Evolutionary conservation across 2,329 filamentous ascomycete species (phyloP).

Genomic region (Claviceps purpurea): DNA sequence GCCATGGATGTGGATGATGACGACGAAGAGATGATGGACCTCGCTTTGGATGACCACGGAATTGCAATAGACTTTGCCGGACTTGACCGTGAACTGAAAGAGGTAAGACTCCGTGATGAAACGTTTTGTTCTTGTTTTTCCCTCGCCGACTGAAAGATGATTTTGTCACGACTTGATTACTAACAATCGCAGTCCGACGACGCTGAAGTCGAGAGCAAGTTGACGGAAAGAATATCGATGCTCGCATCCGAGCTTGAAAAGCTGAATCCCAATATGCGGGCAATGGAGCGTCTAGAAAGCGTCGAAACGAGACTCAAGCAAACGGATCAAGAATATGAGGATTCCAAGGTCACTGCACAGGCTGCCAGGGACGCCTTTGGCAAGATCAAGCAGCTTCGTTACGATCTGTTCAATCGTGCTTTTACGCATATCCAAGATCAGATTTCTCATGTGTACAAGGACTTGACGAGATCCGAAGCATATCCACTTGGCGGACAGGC

Average conservation of each 20-base stretch:
- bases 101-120: conserved; percentile 36
- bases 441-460: conserved; percentile 87
- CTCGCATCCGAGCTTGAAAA: conserved; percentile 77
- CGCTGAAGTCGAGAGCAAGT: conserved; percentile 55
- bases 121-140: too few species aligned
- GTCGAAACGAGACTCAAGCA: conserved; percentile 72
- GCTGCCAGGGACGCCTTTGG: conserved; percentile 74
- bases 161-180: conserved; percentile 3
- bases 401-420: conserved; percentile 87
- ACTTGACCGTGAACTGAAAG: conserved; percentile 70
- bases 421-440: conserved; percentile 92
- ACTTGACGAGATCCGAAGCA: conserved; percentile 79
- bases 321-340: conserved; percentile 81
- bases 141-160: neutral
- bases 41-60: conserved; percentile 73
- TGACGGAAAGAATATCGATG: conserved; percentile 64
- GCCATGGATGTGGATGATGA: conserved; percentile 83
- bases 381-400: conserved; percentile 65
- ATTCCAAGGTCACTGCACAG: conserved; percentile 61
- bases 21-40: conserved; percentile 44
- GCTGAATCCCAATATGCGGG: conserved; percentile 92
- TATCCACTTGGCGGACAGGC: conserved; percentile 83
- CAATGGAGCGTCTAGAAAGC: conserved; percentile 77
- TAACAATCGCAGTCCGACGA: conserved; percentile 52
- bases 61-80: conserved; percentile 78